phyloP scores from a whole-genome alignment of 2,329 filamentous ascomycete species.

The Diaporthe vexans region DNA sequence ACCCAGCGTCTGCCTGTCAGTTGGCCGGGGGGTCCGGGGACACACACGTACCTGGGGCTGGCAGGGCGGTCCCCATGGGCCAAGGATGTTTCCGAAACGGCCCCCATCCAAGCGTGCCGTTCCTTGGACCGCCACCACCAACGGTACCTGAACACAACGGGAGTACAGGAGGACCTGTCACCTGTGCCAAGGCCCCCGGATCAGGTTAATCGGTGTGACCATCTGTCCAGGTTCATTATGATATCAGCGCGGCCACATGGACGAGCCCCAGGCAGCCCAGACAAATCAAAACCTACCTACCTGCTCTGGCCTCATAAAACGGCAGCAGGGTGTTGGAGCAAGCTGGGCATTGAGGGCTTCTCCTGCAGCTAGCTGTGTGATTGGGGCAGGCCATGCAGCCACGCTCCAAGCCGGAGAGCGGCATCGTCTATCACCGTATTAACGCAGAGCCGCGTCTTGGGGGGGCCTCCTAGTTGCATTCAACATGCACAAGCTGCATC shows the following conservation, averaged over 20 bases:
- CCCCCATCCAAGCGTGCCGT: neutral
- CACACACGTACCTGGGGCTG: neutral
- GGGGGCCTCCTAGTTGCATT: neutral
- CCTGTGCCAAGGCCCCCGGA: neutral
- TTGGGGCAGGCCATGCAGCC: no score
- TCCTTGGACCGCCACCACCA: neutral
- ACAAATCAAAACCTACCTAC: neutral
- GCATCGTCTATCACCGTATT: neutral
- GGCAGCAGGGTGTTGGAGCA: no score
- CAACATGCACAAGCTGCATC: neutral
- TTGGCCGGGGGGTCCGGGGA: neutral
- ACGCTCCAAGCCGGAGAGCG: neutral
- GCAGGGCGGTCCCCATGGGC: neutral
- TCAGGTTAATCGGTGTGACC: neutral
- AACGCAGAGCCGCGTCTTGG: neutral
- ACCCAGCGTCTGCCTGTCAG: neutral
- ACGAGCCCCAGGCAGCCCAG: no score
- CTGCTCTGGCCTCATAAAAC: neutral
- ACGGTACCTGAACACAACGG: neutral
- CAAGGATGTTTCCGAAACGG: conserved; percentile 24
- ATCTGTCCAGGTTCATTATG: neutral
- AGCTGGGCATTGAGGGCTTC: no score
- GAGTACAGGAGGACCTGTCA: conserved; percentile 9
- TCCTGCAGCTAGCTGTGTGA: no score
- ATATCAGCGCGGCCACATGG: conserved; percentile 7